A percentile compares a stretch with the other conserved stretches of the same genome.
Conservation (phyloP, 768 basidiomycete species). For the Mycena sanguinolenta region DNA sequence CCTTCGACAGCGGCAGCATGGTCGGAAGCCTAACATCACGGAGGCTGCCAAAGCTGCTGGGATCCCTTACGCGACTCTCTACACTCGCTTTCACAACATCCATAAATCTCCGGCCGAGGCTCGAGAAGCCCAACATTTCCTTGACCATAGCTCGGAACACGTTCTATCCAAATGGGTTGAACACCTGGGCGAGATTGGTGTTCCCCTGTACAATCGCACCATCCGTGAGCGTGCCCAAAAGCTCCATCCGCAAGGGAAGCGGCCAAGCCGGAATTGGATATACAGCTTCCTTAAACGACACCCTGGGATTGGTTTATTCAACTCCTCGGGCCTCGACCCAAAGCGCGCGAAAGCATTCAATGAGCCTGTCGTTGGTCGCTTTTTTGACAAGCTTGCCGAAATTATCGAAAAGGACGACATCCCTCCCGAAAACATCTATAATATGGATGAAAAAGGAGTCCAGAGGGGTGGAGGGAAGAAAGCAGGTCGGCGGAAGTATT, state of each 20-base stretch:
- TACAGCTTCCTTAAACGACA: neutral
- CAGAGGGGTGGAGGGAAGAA: neutral
- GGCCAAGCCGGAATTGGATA: slow-evolving; percentile 3
- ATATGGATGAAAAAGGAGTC: neutral
- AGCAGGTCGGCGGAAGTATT: neutral
- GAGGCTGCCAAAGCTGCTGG: neutral
- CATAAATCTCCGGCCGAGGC: slow-evolving; percentile 11
- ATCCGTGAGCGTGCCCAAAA: slow-evolving; percentile 1
- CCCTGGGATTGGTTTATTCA: neutral
- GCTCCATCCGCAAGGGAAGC: neutral
- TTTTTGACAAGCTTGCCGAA: neutral
- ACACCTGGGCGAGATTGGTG: slow-evolving; percentile 2
- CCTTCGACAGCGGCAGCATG: slow-evolving; percentile 1
- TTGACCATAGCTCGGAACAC: slow-evolving; percentile 1
- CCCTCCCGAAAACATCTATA: neutral
- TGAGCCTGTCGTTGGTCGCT: neutral
- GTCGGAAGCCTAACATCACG: slow-evolving; percentile 12
- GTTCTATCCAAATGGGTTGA: slow-evolving; percentile 25
- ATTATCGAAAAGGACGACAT: neutral
- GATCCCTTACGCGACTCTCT: slow-evolving; percentile 8
- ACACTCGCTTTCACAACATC: slow-evolving; percentile 13
- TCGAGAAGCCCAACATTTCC: slow-evolving; percentile 12
- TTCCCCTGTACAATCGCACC: neutral
- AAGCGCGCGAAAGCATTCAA: neutral
- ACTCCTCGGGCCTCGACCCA: neutral